phyloP scores from a whole-genome alignment of 805 yeast genomes.

The Pichia membranifaciens region DNA sequence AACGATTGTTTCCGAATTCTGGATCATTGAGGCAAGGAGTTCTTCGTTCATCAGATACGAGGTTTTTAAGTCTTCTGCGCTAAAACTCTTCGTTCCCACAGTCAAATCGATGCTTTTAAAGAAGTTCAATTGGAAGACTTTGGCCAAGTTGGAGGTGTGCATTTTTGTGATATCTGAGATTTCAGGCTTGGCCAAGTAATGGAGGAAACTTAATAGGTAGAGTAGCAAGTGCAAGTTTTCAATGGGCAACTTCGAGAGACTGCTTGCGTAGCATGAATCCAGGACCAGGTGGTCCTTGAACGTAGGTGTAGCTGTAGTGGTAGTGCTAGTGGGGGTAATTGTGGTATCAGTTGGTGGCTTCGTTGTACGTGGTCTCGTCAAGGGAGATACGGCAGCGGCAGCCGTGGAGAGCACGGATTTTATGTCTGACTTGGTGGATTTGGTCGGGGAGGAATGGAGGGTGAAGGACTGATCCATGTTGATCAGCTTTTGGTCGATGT shows the following conservation, averaged over 20 bases:
- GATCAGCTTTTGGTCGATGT: slow-evolving; percentile 1
- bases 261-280: slow-evolving; percentile 7
- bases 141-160: slow-evolving; percentile 33
- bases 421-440: too few species aligned
- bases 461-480: slow-evolving; percentile 4
- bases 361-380: not conserved
- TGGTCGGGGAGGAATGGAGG: not conserved
- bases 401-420: too few species aligned
- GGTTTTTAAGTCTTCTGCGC: slow-evolving; percentile 12
- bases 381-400: too few species aligned
- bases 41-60: slow-evolving; percentile 10
- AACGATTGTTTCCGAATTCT: slow-evolving; percentile 2
- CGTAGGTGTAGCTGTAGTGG: too few species aligned
- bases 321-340: not conserved
- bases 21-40: slow-evolving; percentile 4
- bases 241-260: slow-evolving; percentile 21
- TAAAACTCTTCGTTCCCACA: slow-evolving; percentile 14
- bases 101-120: slow-evolving; percentile 30
- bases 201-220: slow-evolving; percentile 26
- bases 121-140: slow-evolving; percentile 34
- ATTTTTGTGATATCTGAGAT: slow-evolving; percentile 30
- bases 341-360: not conserved
- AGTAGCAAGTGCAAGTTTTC: slow-evolving; percentile 29
- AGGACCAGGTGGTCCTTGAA: too few species aligned
- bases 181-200: slow-evolving; percentile 20